Base-by-base conservation (phyloP, 2,329 filamentous ascomycete genomes). In the Aspergillus brunneoviolaceus region DNA sequence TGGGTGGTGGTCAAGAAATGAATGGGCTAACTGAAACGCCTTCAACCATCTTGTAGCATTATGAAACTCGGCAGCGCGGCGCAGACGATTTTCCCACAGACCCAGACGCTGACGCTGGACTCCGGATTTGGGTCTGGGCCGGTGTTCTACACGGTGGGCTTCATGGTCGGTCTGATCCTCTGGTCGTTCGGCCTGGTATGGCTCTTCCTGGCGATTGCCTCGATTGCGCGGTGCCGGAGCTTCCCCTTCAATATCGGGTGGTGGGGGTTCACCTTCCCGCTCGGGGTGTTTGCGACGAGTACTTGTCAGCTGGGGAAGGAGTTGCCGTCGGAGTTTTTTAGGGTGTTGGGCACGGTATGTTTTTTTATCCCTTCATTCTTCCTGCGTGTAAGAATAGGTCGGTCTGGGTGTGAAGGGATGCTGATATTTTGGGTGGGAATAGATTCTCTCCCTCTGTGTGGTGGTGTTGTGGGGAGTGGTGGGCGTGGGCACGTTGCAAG, bases 201-300 rank as follows among this genome's bases (percentile, higher is more conserved):
- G 76, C 66, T 79, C 5, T 76, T 77, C 52, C 76, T 77, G 51
- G 77, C 76, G 3, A 64, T 72, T 1, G 72, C 70, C 0, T 75
- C 74, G 1, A 76, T 79, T 49, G 68, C 67, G 1, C 63, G 67
- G 4, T 70, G 65, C 5, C 71, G 70, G 57, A 70, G 56, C 14
- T 84, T 87, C 62, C 82, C 84, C 0, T 87, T 87, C 70, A 87
- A 87, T 66, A 84, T 87, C 73, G 85, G 84, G 14, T 85, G 84
- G 84, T 87, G 83, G 84, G 82, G 82, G 2, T 86, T 86, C 60
- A 84, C 81, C 0, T 87, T 87, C 63, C 85, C 84, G 0, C 66
- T 85, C 2, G 85, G 85, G 2, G 84, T 86, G 0, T 86, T 82
- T 69, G 79, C 84, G 0, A 72, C 81, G 9, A 79, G 72, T 59